Evolutionary conservation across 176 grass and related monocot species (phyloP).

Genomic region (Lolium multiflorum): DNA sequence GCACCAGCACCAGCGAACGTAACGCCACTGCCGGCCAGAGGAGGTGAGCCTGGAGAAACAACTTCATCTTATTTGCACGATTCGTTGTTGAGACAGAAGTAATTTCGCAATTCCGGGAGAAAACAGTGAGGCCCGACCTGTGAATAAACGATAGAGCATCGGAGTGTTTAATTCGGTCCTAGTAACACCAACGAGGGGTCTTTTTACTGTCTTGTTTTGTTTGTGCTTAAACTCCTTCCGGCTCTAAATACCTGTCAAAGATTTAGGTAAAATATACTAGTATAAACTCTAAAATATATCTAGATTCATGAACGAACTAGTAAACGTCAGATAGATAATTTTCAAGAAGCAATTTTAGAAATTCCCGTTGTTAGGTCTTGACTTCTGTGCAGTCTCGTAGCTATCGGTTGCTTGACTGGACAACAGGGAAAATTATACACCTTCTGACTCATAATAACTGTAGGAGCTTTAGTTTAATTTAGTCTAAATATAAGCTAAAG

Average conservation of each 20-base stretch:
- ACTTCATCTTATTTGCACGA: background rate
- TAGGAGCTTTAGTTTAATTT: too few relatives aligned
- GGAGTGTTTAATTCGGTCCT: conserved; percentile 15
- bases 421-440: background rate
- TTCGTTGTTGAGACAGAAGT: background rate
- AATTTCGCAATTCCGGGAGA: background rate
- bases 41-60: conserved; percentile 15
- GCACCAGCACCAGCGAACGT: background rate
- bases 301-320: background rate
- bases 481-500: too few relatives aligned
- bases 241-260: too few relatives aligned
- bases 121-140: background rate
- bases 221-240: background rate
- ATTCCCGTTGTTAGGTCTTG: conserved; percentile 28
- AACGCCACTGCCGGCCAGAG: background rate
- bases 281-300: too few relatives aligned
- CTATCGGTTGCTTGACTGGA: conserved; percentile 18
- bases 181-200: background rate
- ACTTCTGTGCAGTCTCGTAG: conserved; percentile 35
- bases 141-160: background rate
- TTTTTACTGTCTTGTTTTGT: conserved; percentile 8
- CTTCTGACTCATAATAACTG: too few relatives aligned
- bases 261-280: too few relatives aligned
- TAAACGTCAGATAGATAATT: background rate
- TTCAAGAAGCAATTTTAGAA: background rate